Base-by-base conservation (phyloP, 2,329 filamentous ascomycete species). In the Aspergillus fructus region DNA sequence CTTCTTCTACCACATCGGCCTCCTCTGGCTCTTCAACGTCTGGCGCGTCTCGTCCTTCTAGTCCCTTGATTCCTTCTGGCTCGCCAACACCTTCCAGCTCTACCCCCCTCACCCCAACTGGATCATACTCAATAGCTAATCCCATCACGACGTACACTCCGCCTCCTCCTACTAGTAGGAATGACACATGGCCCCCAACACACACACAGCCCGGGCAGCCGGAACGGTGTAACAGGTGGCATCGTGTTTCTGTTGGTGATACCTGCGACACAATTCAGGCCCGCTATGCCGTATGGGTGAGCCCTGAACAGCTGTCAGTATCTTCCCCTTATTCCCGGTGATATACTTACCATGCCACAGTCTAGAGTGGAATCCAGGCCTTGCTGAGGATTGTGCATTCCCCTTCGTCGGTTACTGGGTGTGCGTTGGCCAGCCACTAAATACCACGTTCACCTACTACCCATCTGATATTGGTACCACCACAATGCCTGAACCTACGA, bases 301-400 rank as follows among this genome's bases (percentile, higher is more conserved):
- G 45, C 15, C 43, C 19, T 15, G 53, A 61, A n/a, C 30, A 57
- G n/a, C 33, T 57, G 59, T 59, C 40, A 40, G 49, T 55, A 3
- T 2, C 24, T 7, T 17, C 40, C n/a, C 9, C 27, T 8, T 11
- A 30, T 30, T 30, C 8, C 9, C 27, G 8, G 9, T 30, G 8
- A 11, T 30, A 11, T 11, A 42, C 3, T 53, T 27, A 17, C 11
- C 34, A 45, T 19, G 47, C 42, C 7, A 7, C 33, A 62, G 60
- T 5, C n/a, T 62, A 37, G 40, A 55, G n/a, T 62, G 60, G 59
- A 62, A 61, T 39, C 56, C 60, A 3, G 30, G 23, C 2, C 56
- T 61, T 4, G 53, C 40, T 11, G 51, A 47, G 2, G 49, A 61
- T 11, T 62, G 60, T 27, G 15, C 54, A 8, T 41, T 33, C n/a